Base-by-base conservation (phyloP, 2,329 filamentous ascomycete genomes). In the Colletotrichum gigasporum region DNA sequence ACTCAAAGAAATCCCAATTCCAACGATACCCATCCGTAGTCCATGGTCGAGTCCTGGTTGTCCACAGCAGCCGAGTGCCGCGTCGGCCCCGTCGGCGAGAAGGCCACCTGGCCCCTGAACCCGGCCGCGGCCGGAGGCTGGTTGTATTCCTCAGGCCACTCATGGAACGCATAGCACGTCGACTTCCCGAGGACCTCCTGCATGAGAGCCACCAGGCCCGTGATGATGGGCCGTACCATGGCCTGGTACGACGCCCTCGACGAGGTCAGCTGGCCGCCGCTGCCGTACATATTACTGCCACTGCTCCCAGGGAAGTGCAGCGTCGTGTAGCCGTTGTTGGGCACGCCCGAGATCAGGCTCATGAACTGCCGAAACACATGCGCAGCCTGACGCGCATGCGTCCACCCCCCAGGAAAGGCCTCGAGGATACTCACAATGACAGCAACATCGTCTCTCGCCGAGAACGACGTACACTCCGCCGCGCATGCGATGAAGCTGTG, bases 331-430 rank as follows among this genome's bases (percentile, higher is more conserved):
- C 65, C 67, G 26, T 69, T 60, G 26, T 63, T 65, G 6, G 68
- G 42, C n/a, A 67, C 58, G 5, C 67, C 65, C 9, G 68, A 62
- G 2, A 73, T 60, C 5, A 70, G 48, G 3, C 55, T 56, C 26
- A 73, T 62, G 57, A 74, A 77, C 70, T 71, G 75, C 37, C 67
- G 75, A 37, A 79, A 70, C 20, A 79, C 69, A 9, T 70, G 71
- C 4, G 74, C 75, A 8, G 74, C 76, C n/a, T 74, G 74, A 14
- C 73, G 75, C 2, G 78, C 77, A 4, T 71, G 67, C 4, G 63
- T 44, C 78, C 78, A 80, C 24, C 68, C 69, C 11, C 72, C 71
- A 0, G 78, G 72, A 60, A 80, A 80, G 8, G 77, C 76, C 39
- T 79, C 75, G 12, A 79, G 72, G 20, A 80, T 74, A 30, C 69